A percentile compares a stretch with the other conserved stretches of the same genome.
These are phyloP conservation scores for Akanthomyces uredinophilus DNA, from an alignment of 2,329 filamentous ascomycete genomes.

Conservation along the genomic window DNA sequence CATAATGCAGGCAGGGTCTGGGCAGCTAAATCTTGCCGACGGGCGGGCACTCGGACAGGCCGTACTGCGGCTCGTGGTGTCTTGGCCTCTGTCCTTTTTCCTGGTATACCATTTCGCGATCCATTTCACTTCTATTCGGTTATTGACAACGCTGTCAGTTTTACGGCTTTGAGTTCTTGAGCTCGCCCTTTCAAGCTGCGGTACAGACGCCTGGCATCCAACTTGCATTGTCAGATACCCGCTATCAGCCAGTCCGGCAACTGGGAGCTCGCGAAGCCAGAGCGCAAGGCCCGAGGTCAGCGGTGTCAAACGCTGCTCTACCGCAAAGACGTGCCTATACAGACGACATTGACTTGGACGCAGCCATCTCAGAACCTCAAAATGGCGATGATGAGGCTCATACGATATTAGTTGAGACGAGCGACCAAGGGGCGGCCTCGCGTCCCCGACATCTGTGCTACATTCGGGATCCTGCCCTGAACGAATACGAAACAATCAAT, in stretches of 20 bases:
- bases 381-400: not conserved
- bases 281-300: not conserved
- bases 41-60: not conserved
- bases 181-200: not conserved
- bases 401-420: not conserved
- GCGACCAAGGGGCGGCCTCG: not conserved
- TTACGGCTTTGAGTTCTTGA: slow-evolving; percentile 4
- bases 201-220: not conserved
- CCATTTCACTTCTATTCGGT: not conserved
- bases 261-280: not conserved
- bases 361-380: not conserved
- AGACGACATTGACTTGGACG: not conserved
- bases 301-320: not conserved
- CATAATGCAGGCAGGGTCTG: not conserved
- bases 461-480: slow-evolving; percentile 17
- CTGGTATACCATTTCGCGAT: not conserved
- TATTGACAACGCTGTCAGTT: not conserved
- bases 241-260: not conserved
- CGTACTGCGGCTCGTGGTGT: not conserved
- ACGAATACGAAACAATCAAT: slow-evolving; percentile 19
- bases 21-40: not conserved
- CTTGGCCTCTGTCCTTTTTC: not conserved
- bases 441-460: slow-evolving; percentile 23
- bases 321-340: not conserved
- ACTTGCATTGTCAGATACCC: not conserved